Base-by-base conservation (phyloP, 176 grass and related monocot species). In the Aechmea fasciata region DNA sequence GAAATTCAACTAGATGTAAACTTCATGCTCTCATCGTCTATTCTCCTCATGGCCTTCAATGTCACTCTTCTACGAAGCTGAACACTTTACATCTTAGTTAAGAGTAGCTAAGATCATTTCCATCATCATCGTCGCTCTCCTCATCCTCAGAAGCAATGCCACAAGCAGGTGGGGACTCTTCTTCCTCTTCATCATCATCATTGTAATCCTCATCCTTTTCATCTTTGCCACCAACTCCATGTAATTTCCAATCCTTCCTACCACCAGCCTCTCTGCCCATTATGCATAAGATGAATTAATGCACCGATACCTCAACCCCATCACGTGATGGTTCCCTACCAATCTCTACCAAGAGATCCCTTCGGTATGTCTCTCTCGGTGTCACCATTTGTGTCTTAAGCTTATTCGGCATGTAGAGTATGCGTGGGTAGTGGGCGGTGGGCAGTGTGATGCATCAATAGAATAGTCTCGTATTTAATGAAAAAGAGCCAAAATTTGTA, bases 401-500 rank as follows among this genome's bases (percentile, higher is more conserved):
- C 80, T 90, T 97, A 85, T 89, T 87, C 0, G 89, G 87, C 62
- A 97, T 2, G 63, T 97, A 97, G 76, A 97, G 92, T 57, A 97
- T 23, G 22, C 92, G 25, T 11, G 88, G 88, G 3, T 23, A 23
- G 22, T 23, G 88, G 85, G 67, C 92, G 88, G 69, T 82, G 72
- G 13, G 86, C 73, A 26, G 25, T 26, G 25, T 26, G 25, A 26
- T 2, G 25, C 25, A 26, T 1, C 2, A 26, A 26, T 26, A 26
- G 1, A 26, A 26, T 26, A 26, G 25, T 26, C 25, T 2, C 25
- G 2, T 1, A 26, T 26, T 26, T 26, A 2, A 26, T 26, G 2
- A 26, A 26, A 26, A 26, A 26, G 1, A 26, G 2, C 2, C 1
- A 26, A 26, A 26, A 26, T 23, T 23, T 23, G 1, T 23, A 23